Evolutionary conservation across 2,329 filamentous ascomycete species (phyloP).

Genomic region (Paramyrothecium roridum): DNA sequence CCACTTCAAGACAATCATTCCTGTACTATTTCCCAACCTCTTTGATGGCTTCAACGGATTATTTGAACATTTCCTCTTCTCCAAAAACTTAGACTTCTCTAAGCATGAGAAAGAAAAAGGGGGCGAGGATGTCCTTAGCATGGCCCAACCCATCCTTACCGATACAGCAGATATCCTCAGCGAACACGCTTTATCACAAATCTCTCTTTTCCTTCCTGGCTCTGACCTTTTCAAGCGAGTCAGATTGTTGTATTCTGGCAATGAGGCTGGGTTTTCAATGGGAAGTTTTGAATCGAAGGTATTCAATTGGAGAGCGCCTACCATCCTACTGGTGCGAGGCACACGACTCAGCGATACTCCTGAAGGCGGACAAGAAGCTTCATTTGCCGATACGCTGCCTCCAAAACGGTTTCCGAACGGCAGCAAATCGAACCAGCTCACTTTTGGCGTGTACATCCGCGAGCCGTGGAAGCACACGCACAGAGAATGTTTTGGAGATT

Average conservation of each 20-base stretch:
- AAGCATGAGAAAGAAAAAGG: conserved; percentile 36
- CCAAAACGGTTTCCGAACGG: conserved; percentile 57
- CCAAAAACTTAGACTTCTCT: conserved; percentile 65
- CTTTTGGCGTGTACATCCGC: conserved; percentile 65
- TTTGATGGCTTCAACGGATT: conserved; percentile 66
- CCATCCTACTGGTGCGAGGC: conserved; percentile 67
- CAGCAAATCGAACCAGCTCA: conserved; percentile 48
- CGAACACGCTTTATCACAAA: conserved; percentile 61
- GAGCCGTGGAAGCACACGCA: conserved; percentile 68
- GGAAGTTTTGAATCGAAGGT: conserved; percentile 72
- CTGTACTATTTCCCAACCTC: conserved; percentile 60
- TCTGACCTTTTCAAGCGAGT: conserved; percentile 62
- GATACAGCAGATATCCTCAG: conserved; percentile 60
- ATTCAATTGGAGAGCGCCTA: conserved; percentile 75
- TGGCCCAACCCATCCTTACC: conserved; percentile 46
- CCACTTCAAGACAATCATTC: conserved; percentile 59
- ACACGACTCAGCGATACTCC: conserved; percentile 51
- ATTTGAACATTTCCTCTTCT: conserved; percentile 75
- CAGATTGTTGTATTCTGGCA: conserved; percentile 67
- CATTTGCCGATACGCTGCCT: conserved; percentile 61
- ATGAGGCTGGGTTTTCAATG: conserved; percentile 71
- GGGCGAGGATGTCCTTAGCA: conserved; percentile 13
- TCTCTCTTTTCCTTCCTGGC: conserved; percentile 70
- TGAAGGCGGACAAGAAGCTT: conserved; percentile 47
- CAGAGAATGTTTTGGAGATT: conserved; percentile 65